phyloP scores from a whole-genome alignment of 306 rosid species.

The Sechiopsis laciniata region DNA sequence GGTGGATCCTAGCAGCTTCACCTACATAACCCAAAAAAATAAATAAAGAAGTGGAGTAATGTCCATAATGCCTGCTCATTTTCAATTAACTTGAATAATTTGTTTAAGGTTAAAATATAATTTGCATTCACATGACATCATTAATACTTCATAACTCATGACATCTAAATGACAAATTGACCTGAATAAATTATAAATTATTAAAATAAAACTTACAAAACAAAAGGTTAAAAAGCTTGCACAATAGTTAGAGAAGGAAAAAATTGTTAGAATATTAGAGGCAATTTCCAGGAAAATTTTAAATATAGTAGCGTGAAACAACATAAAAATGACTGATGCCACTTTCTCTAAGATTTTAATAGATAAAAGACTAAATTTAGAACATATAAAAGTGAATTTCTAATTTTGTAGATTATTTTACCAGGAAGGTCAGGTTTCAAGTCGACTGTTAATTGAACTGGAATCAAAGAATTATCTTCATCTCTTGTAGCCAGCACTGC shows the following conservation, averaged over 20 bases:
- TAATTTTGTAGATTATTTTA: neutral
- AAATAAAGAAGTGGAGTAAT: constrained; percentile 2
- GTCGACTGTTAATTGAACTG: constrained; percentile 45
- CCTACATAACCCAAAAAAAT: constrained; percentile 22
- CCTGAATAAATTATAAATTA: neutral
- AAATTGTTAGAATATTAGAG: neutral
- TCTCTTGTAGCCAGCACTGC: constrained; percentile 48
- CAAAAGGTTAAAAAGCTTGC: neutral
- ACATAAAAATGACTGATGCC: neutral
- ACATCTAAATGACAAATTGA: neutral
- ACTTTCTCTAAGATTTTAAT: neutral
- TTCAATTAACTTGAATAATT: neutral
- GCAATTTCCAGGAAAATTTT: neutral
- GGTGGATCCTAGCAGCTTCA: constrained; percentile 56
- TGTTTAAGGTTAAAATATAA: neutral
- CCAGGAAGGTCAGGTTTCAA: constrained; percentile 57
- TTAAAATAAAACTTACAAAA: neutral
- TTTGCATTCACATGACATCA: no score
- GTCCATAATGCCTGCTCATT: neutral
- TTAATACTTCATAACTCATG: no score
- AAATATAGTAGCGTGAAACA: neutral
- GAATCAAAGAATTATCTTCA: constrained; percentile 32
- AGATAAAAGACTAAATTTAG: neutral
- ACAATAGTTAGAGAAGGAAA: neutral
- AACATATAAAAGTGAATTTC: neutral